Evolutionary conservation across 2,329 filamentous ascomycete genomes (phyloP).

Genomic region (Cordyceps javanica): DNA sequence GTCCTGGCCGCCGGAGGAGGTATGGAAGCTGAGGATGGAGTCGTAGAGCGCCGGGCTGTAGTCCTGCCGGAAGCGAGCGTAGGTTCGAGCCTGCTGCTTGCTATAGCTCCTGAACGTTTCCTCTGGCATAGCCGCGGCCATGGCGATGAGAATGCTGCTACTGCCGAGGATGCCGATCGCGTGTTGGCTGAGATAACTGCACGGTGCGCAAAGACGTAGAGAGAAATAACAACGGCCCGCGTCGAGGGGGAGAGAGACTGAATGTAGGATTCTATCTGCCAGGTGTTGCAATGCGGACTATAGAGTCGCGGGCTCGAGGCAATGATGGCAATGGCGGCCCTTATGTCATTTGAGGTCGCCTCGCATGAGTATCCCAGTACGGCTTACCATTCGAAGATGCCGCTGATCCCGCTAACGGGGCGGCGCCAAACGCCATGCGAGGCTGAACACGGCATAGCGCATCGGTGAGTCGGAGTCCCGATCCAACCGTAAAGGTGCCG

Average conservation of each 20-base stretch:
- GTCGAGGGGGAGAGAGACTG: background rate
- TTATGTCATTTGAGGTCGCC: background rate
- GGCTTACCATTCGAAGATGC: background rate
- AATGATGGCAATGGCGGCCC: background rate
- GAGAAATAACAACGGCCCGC: background rate
- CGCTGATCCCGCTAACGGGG: background rate
- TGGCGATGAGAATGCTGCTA: too few species aligned
- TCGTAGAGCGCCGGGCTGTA: constrained; percentile 44
- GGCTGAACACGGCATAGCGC: background rate
- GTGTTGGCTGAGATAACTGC: too few species aligned
- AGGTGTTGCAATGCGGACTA: background rate
- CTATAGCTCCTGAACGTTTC: background rate
- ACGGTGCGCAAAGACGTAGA: too few species aligned
- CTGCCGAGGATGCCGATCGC: too few species aligned
- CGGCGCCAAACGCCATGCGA: too few species aligned
- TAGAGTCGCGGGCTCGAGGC: background rate
- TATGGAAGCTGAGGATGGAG: constrained; percentile 40
- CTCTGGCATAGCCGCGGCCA: background rate
- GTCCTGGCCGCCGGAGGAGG: constrained; percentile 36
- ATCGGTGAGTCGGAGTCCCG: background rate
- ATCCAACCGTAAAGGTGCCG: background rate
- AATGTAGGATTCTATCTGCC: background rate
- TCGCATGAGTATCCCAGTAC: background rate
- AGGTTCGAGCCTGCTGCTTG: constrained; percentile 35
- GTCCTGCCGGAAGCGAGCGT: constrained; percentile 34